phyloP scores from a whole-genome alignment of 1,139 yeast genomes.

The Pichia inconspicua region DNA sequence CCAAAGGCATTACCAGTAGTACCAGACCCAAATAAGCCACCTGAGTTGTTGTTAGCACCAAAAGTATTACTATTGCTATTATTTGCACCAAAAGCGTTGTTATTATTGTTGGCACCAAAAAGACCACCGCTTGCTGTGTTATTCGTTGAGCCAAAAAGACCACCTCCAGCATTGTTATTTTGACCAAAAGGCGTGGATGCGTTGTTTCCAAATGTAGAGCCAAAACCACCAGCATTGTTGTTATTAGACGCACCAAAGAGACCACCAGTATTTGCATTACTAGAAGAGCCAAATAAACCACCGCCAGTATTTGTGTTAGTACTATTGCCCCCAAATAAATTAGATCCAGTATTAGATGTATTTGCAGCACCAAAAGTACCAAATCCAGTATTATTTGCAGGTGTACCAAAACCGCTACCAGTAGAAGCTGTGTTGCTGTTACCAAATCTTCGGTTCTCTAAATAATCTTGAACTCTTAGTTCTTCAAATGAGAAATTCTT shows the following conservation, averaged over 20 bases:
- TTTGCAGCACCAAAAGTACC: slow-evolving; percentile 12
- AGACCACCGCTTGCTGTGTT: slow-evolving; percentile 17
- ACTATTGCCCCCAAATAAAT: slow-evolving; percentile 21
- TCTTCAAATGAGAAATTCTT: slow-evolving; percentile 77
- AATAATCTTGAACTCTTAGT: slow-evolving; percentile 81
- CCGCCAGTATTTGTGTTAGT: slow-evolving; percentile 16
- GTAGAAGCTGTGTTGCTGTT: slow-evolving; percentile 20
- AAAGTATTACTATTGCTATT: slow-evolving; percentile 21
- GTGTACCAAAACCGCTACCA: slow-evolving; percentile 18
- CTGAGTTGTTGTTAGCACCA: slow-evolving; percentile 25
- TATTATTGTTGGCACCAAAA: slow-evolving; percentile 15
- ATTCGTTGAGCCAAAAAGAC: slow-evolving; percentile 8
- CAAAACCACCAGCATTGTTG: slow-evolving; percentile 19
- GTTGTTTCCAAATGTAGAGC: slow-evolving; percentile 14
- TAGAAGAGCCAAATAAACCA: slow-evolving; percentile 15
- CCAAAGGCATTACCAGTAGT: slow-evolving; percentile 24
- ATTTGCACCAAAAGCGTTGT: slow-evolving; percentile 26
- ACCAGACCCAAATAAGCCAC: slow-evolving; percentile 15
- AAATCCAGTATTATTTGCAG: slow-evolving; percentile 5
- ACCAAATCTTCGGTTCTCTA: slow-evolving; percentile 63
- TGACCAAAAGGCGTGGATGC: not conserved
- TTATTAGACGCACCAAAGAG: slow-evolving; percentile 18
- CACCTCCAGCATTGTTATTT: slow-evolving; percentile 11
- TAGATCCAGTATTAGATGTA: slow-evolving; percentile 5
- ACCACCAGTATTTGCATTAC: slow-evolving; percentile 7